Evolutionary conservation across 805 yeast genomes (phyloP), one percentile per base, ranked within the genome.

Genomic region (Tetrapisispora phaffii): DNA sequence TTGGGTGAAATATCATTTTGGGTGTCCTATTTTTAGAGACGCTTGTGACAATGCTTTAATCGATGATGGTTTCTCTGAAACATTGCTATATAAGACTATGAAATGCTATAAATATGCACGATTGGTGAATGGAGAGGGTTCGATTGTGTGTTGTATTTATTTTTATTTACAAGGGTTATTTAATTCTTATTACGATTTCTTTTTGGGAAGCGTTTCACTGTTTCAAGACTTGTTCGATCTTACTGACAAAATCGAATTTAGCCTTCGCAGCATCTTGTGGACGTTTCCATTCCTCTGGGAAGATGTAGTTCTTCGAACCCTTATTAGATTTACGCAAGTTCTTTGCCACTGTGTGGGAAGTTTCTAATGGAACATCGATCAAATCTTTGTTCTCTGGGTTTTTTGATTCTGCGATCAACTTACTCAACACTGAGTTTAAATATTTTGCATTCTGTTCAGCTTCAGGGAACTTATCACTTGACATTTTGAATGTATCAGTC

Each of bases 381-480:
- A 85, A 85, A 47, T 75, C 75, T 45, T 82, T 84, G 6, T 26
- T 34, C 3, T 70, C 57, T 38, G 73, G 58, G 42, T 77, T 82
- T 56, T 79, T 83, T 7, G 95, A 70, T 55, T 80, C 89, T 22
- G 61, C 60, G 24, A 89, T 57, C 41, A 93, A 68, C 45, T 72
- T 72, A 52, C 75, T 74, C 51, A 88, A 69, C 23, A 79, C 71
- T 45, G 79, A 83, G 17, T 81, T 79, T 50, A 86, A 67, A 61
- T 73, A 79, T 51, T 83, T 75, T 41, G 90, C 84, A 65, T 93
- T 93, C 65, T 90, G 97, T 1, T 94, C 76, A 35, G 95, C 82
- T 56, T 86, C 85, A 7, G 77, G 71, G 62, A 74, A 85, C 55
- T 74, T 74, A 42, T 75, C 80, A 29, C 77, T 66, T n/a, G 85